These are phyloP conservation scores for Saccharomyces mikatae DNA, from an alignment of 805 yeast species.

Conservation along the genomic window DNA sequence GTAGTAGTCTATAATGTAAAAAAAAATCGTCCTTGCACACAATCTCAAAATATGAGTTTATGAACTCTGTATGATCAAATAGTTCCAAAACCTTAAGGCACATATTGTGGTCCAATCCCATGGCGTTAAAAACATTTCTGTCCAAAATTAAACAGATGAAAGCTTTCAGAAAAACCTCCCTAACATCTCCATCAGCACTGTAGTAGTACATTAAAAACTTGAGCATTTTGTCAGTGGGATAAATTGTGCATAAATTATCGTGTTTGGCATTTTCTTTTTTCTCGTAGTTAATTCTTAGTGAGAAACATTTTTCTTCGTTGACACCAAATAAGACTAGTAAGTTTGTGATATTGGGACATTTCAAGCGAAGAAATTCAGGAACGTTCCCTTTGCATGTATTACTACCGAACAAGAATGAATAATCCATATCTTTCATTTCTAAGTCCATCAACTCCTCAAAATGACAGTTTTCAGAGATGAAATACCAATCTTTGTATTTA, in stretches of 20 bases:
- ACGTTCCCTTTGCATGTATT: not conserved
- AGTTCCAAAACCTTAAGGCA: slow-evolving; percentile 7
- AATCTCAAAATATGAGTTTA: slow-evolving; percentile 9
- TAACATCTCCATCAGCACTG: not conserved
- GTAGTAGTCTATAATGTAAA: slow-evolving; percentile 19
- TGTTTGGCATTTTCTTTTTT: slow-evolving; percentile 4
- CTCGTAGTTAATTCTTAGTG: not conserved
- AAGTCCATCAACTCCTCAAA: slow-evolving; percentile 4
- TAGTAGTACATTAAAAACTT: slow-evolving; percentile 4
- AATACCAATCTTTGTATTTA: slow-evolving; percentile 24
- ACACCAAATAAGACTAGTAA: slow-evolving; percentile 19
- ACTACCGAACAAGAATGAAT: not conserved
- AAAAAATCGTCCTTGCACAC: slow-evolving; percentile 16
- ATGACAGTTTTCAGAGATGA: slow-evolving; percentile 11
- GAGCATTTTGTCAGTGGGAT: slow-evolving; percentile 18
- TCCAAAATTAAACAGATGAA: slow-evolving; percentile 23
- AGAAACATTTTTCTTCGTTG: not conserved
- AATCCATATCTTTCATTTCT: not conserved
- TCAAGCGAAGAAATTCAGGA: not conserved
- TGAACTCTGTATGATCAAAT: slow-evolving; percentile 2
- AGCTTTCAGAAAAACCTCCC: slow-evolving; percentile 4
- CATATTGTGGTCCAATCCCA: slow-evolving; percentile 12
- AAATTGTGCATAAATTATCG: slow-evolving; percentile 15
- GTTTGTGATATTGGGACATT: slow-evolving; percentile 5
- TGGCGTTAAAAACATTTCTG: slow-evolving; percentile 20